phyloP scores from a whole-genome alignment of 495 filamentous ascomycete genomes.

The Rusavskia elegans region DNA sequence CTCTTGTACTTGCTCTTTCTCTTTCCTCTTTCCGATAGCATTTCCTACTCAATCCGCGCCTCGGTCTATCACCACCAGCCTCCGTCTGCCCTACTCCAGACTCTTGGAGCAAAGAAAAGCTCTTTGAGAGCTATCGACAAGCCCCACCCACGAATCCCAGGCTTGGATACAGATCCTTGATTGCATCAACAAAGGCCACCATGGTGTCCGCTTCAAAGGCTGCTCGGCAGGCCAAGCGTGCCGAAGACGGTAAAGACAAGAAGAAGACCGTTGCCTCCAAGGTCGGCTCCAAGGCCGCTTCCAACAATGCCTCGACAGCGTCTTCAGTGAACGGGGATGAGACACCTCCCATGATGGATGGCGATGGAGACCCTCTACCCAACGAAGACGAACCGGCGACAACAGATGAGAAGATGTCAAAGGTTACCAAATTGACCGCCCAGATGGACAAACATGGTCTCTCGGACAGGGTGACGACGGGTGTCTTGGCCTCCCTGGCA shows the following conservation, averaged over 20 bases:
- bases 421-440: constrained; percentile 63
- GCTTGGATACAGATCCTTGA: too few relatives aligned
- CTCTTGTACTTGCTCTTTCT: too few relatives aligned
- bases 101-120: too few relatives aligned
- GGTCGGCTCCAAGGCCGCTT: constrained; percentile 46
- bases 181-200: constrained; percentile 14
- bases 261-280: constrained; percentile 61
- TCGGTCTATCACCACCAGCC: too few relatives aligned
- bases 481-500: constrained; percentile 75
- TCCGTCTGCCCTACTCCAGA: too few relatives aligned
- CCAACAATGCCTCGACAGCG: constrained; percentile 47
- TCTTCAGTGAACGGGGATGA: constrained; percentile 57
- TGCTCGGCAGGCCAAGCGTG: constrained; percentile 91
- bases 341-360: constrained; percentile 41
- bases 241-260: constrained; percentile 49
- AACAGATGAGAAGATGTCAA: constrained; percentile 52
- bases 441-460: constrained; percentile 94
- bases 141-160: too few relatives aligned
- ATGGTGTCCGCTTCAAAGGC: constrained; percentile 97
- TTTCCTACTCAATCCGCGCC: too few relatives aligned
- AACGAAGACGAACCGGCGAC: constrained; percentile 53
- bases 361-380: constrained; percentile 37
- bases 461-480: constrained; percentile 95
- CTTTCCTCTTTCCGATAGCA: too few relatives aligned
- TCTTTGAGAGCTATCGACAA: too few relatives aligned